These are phyloP conservation scores for Linnemannia elongata DNA, from an alignment of 192 early-diverging fungal genomes.

Conservation along the genomic window DNA sequence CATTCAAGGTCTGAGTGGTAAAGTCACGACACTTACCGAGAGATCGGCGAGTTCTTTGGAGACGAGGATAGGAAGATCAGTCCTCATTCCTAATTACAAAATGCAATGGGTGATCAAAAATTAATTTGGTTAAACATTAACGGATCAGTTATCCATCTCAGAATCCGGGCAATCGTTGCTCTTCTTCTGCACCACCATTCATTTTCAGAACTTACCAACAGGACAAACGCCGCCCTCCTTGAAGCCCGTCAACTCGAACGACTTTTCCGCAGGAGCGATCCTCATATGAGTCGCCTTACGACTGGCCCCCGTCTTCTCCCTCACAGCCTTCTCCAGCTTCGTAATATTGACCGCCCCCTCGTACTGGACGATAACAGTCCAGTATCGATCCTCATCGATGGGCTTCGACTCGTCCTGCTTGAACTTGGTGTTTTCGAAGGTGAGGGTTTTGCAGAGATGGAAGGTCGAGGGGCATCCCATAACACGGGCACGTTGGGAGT, in stretches of 20 bases:
- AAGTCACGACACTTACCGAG: slow-evolving; percentile 22
- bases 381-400: slow-evolving; percentile 52
- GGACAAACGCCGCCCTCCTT: slow-evolving; percentile 77
- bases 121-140: neutral
- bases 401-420: slow-evolving; percentile 62
- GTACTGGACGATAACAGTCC: slow-evolving; percentile 57
- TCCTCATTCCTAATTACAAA: slow-evolving; percentile 26
- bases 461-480: slow-evolving; percentile 73
- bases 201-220: slow-evolving; percentile 63
- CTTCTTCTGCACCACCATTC: neutral
- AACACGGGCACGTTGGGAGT: slow-evolving; percentile 77
- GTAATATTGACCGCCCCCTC: slow-evolving; percentile 48
- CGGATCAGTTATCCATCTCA: neutral
- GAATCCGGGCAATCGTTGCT: neutral
- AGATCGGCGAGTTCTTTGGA: slow-evolving; percentile 33
- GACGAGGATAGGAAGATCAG: slow-evolving; percentile 39
- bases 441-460: slow-evolving; percentile 91
- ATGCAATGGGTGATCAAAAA: too few species aligned
- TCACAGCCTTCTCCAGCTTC: slow-evolving; percentile 55
- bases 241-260: slow-evolving; percentile 82
- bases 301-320: slow-evolving; percentile 56
- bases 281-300: slow-evolving; percentile 88
- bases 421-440: slow-evolving; percentile 91
- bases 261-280: slow-evolving; percentile 73
- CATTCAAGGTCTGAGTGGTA: neutral